Evolutionary conservation across 805 yeast genomes (phyloP).

Genomic region (Sungouiozyma ichnusensis): DNA sequence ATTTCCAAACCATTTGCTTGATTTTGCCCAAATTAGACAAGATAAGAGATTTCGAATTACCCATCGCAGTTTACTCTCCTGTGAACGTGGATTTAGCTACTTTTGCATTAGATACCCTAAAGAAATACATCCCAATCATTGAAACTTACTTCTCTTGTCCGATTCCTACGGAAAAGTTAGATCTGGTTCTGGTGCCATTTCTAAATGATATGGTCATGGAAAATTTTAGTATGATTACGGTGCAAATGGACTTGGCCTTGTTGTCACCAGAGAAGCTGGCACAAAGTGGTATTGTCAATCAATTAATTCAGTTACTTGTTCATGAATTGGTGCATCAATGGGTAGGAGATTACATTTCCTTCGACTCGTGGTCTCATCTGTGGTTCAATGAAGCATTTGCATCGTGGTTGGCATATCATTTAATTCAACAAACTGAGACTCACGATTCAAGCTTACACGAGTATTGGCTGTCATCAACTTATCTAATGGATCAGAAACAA

Average conservation of each 20-base stretch:
- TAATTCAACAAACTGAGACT: slow-evolving; percentile 28
- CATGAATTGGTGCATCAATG: slow-evolving; percentile 77
- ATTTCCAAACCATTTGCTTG: slow-evolving; percentile 43
- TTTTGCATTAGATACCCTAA: slow-evolving; percentile 41
- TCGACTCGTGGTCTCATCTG: slow-evolving; percentile 55
- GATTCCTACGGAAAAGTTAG: slow-evolving; percentile 57
- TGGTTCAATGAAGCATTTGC: slow-evolving; percentile 79
- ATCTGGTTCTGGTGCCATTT: slow-evolving; percentile 59
- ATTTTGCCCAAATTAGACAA: slow-evolving; percentile 19
- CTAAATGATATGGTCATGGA: slow-evolving; percentile 74
- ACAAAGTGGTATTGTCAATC: slow-evolving; percentile 19
- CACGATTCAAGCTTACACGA: slow-evolving; percentile 11
- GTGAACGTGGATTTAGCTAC: slow-evolving; percentile 36
- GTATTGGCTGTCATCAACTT: slow-evolving; percentile 18
- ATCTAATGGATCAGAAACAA: slow-evolving; percentile 14
- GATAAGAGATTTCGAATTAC: slow-evolving; percentile 22
- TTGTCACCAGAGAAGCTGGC: slow-evolving; percentile 28
- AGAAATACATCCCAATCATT: slow-evolving; percentile 38
- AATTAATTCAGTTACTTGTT: slow-evolving; percentile 45
- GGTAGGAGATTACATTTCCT: slow-evolving; percentile 60
- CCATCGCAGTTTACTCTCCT: slow-evolving; percentile 46
- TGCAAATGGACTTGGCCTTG: slow-evolving; percentile 42
- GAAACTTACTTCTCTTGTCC: slow-evolving; percentile 33
- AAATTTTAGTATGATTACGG: slow-evolving; percentile 60
- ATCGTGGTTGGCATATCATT: slow-evolving; percentile 52